Evolutionary conservation across 257 asterid genomes (phyloP).

Genomic region (Solanum lycopersicoides): DNA sequence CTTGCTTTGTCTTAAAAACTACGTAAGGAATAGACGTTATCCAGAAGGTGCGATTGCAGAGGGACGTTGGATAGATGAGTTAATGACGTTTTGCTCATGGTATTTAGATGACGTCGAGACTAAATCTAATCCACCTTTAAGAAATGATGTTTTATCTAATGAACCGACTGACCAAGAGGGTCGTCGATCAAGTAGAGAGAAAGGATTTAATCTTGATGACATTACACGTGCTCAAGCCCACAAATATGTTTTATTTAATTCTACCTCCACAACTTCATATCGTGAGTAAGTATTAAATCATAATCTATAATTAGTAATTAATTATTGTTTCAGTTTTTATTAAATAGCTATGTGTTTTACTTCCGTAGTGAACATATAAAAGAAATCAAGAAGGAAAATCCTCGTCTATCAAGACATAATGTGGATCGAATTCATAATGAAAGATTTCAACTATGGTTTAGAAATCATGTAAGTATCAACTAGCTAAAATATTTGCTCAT

Average conservation of each 20-base stretch:
- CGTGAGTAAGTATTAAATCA: background rate
- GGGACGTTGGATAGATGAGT: no score
- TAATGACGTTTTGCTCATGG: no score
- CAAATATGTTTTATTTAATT: background rate
- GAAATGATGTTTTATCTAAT: no score
- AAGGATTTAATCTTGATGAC: background rate
- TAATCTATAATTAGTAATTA: background rate
- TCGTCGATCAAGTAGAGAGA: background rate
- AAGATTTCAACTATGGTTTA: no score
- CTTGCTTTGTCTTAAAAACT: background rate
- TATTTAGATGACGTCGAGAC: no score
- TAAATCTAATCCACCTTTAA: no score
- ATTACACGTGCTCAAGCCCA: background rate
- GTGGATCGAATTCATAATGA: no score
- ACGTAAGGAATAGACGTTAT: no score
- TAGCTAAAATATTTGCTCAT: background rate
- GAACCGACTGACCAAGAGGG: background rate
- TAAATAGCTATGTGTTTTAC: background rate
- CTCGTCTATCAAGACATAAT: no score
- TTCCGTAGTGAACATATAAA: background rate
- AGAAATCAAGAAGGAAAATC: no score
- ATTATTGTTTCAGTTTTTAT: no score
- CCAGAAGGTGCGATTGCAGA: no score
- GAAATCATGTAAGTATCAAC: background rate
- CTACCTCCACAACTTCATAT: background rate